Evolutionary conservation across 257 asterid species (phyloP).

Genomic region (Nicotiana otophora): DNA sequence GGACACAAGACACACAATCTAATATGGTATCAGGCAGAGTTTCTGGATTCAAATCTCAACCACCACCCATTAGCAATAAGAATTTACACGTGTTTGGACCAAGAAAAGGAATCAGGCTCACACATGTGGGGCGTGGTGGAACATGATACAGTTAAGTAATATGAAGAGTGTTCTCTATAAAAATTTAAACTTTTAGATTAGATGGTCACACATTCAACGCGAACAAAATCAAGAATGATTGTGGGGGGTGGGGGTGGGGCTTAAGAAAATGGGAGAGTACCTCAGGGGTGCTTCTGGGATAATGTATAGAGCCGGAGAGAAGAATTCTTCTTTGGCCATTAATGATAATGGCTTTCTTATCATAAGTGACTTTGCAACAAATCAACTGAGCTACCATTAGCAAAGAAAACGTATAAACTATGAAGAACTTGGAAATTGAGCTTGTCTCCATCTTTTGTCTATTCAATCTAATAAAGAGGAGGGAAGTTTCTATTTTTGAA

Average conservation of each 20-base stretch:
- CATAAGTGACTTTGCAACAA: constrained; percentile 45
- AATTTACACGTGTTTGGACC: neutral
- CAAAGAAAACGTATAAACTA: constrained; percentile 29
- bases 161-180: no score
- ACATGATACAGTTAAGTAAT: no score
- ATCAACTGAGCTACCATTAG: constrained; percentile 27
- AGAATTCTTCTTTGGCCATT: constrained; percentile 62
- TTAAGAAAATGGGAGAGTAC: constrained; percentile 14
- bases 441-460: constrained; percentile 31
- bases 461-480: neutral
- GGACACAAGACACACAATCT: neutral
- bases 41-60: neutral
- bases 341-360: constrained; percentile 43
- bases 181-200: neutral
- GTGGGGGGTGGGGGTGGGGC: neutral
- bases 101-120: neutral
- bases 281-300: constrained; percentile 77
- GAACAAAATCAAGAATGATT: neutral
- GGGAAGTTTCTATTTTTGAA: neutral
- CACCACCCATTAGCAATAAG: neutral
- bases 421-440: constrained; percentile 33
- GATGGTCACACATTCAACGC: neutral
- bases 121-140: no score
- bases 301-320: constrained; percentile 69
- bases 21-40: neutral